These are phyloP conservation scores for Vaucheria bursata DNA, from an alignment of 352 stramenopile genomes.

Conservation along the genomic window DNA sequence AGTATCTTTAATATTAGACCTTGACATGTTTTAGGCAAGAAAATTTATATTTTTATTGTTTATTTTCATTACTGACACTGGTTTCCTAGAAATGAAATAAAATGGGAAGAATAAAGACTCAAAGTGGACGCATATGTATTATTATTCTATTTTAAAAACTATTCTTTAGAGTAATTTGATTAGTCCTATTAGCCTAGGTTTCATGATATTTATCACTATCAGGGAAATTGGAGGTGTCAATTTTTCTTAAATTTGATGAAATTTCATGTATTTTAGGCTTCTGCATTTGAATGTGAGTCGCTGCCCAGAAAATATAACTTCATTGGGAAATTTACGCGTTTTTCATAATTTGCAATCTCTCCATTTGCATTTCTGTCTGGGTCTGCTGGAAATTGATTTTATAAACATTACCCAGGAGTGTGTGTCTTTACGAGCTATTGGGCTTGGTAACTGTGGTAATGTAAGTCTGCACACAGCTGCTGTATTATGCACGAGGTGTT, in stretches of 20 bases:
- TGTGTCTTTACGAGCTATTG: slow-evolving; percentile 11
- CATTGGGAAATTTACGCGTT: neutral
- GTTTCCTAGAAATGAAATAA: no score
- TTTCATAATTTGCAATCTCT: slow-evolving; percentile 27
- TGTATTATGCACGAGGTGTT: no score
- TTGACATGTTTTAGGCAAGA: no score
- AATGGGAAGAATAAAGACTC: no score
- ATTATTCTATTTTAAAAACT: neutral
- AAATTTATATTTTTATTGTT: no score
- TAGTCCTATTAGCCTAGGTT: neutral
- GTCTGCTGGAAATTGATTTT: slow-evolving; percentile 23
- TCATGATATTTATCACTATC: neutral
- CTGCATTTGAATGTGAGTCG: slow-evolving; percentile 32
- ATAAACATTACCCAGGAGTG: slow-evolving; percentile 11
- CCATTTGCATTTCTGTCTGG: slow-evolving; percentile 30
- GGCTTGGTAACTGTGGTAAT: slow-evolving; percentile 35
- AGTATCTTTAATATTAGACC: no score
- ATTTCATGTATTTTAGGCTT: neutral
- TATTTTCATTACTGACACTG: no score
- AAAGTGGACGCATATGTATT: neutral
- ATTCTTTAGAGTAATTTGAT: neutral
- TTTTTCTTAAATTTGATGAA: neutral
- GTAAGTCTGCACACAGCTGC: no score
- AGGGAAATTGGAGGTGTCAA: neutral
- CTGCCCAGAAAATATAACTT: neutral